Evolutionary conservation across 225 moss, liverwort and hornwort genomes (phyloP).

Genomic region (Bryoerythrophyllum caledonicum): DNA sequence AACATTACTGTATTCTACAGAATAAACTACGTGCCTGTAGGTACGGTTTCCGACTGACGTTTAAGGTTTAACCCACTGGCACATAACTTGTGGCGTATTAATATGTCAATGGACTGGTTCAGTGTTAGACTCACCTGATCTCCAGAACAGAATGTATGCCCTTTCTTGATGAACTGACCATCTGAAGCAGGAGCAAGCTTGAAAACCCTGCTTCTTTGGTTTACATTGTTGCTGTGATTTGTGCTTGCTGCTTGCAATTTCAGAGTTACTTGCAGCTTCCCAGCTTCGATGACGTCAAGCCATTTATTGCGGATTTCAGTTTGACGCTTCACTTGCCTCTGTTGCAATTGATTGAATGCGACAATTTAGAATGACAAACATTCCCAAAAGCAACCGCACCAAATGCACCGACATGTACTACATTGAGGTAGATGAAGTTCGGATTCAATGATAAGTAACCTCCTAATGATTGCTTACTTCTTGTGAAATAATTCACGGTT

Average conservation of each 20-base stretch:
- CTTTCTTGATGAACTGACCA: background rate
- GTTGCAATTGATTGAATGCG: background rate
- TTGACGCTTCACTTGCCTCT: background rate
- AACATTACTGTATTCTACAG: no score
- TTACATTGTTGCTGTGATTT: background rate
- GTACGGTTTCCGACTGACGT: no score
- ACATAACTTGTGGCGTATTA: background rate
- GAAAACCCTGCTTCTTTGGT: background rate
- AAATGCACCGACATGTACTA: no score
- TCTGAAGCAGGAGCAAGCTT: background rate
- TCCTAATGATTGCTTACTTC: no score
- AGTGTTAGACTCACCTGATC: background rate
- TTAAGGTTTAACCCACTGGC: background rate
- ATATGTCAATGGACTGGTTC: background rate
- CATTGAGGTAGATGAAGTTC: no score
- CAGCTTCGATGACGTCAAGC: background rate
- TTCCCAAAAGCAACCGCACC: no score
- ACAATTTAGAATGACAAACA: no score
- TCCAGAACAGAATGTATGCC: background rate
- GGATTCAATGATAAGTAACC: no score
- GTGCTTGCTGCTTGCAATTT: background rate
- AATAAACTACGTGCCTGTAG: background rate
- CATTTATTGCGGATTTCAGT: background rate
- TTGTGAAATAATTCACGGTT: no score
- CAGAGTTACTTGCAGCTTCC: background rate